Conservation (phyloP, 768 basidiomycete genomes). For the Cystofilobasidium bisporidii region DNA sequence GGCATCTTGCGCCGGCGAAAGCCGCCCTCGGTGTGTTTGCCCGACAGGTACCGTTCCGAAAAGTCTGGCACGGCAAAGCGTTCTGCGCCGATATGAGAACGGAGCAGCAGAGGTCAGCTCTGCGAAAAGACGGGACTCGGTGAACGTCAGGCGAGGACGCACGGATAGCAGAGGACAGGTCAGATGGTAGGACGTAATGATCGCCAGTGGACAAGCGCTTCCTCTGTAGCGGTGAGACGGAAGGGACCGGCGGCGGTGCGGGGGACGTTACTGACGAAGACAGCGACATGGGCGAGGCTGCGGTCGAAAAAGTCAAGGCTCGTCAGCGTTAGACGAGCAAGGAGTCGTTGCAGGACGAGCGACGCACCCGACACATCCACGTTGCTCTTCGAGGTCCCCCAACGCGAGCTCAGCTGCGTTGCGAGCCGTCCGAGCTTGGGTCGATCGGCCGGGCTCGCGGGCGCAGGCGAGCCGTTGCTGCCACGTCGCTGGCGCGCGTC, state of each 20-base stretch:
- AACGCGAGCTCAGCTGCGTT: constrained; percentile 60
- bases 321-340: constrained; percentile 9
- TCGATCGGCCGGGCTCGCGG: constrained; percentile 40
- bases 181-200: constrained; percentile 16
- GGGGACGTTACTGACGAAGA: constrained; percentile 33
- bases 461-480: neutral
- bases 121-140: too few relatives aligned
- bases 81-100: constrained; percentile 56
- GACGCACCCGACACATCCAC: constrained; percentile 55
- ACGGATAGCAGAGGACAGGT: constrained; percentile 52
- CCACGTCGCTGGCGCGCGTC: too few relatives aligned
- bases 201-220: constrained; percentile 37
- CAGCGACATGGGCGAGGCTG: constrained; percentile 62
- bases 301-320: constrained; percentile 46
- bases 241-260: constrained; percentile 33
- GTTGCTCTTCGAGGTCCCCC: constrained; percentile 32
- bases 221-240: constrained; percentile 38
- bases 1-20: constrained; percentile 43
- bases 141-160: constrained; percentile 66
- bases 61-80: constrained; percentile 79
- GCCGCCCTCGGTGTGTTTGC: constrained; percentile 68
- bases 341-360: neutral
- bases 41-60: constrained; percentile 79
- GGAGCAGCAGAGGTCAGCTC: constrained; percentile 56
- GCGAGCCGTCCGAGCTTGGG: constrained; percentile 59